Evolutionary conservation across 306 rosid species (phyloP).

Genomic region (Cicer yamashitae): DNA sequence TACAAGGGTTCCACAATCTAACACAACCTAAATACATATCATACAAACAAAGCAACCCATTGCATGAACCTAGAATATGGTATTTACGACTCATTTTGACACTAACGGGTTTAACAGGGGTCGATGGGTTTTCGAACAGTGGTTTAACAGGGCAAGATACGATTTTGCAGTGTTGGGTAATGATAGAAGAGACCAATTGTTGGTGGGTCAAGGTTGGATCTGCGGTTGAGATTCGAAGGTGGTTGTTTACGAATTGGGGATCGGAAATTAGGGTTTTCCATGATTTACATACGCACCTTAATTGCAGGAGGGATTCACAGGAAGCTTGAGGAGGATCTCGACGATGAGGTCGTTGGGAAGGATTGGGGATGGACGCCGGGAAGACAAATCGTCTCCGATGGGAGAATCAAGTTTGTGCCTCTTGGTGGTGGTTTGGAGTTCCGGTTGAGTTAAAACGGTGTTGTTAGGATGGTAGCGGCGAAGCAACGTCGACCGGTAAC

Average conservation of each 20-base stretch:
- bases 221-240: background rate
- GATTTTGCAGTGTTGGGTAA: background rate
- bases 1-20: constrained; percentile 40
- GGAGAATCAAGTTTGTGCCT: background rate
- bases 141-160: background rate
- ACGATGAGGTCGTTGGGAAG: constrained; percentile 6
- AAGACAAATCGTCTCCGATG: background rate
- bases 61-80: constrained; percentile 28
- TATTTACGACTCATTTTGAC: background rate
- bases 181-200: background rate
- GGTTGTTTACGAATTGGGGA: constrained; percentile 33
- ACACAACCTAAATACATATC: background rate
- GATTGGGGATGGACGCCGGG: background rate
- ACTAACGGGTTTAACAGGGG: background rate
- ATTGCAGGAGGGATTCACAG: background rate
- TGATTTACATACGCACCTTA: constrained; percentile 30
- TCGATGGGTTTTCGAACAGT: background rate
- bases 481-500: too few species aligned
- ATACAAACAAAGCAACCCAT: constrained; percentile 37
- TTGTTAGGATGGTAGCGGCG: too few species aligned
- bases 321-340: constrained; percentile 38
- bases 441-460: background rate
- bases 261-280: constrained; percentile 43
- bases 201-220: background rate
- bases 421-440: background rate